phyloP scores from a whole-genome alignment of 129 eudicot species.

The Silybum marianum region DNA sequence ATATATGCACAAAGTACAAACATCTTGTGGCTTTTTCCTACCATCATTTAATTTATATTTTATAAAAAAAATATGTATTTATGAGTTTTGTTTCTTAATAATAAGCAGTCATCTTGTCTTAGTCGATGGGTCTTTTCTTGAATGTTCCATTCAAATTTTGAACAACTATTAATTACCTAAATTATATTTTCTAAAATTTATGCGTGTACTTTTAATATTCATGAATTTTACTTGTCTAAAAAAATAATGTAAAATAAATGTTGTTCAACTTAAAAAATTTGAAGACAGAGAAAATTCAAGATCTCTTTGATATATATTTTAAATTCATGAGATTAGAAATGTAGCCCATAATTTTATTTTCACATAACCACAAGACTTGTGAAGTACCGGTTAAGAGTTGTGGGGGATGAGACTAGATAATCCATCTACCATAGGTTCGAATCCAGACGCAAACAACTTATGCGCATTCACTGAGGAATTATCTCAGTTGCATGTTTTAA shows the following conservation, averaged over 20 bases:
- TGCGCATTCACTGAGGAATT: too few species aligned
- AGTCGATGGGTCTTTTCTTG: not conserved
- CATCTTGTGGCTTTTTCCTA: not conserved
- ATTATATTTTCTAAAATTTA: not conserved
- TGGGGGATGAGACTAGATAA: too few species aligned
- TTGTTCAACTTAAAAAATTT: not conserved
- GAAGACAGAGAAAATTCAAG: not conserved
- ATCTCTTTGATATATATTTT: not conserved
- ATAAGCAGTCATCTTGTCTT: not conserved
- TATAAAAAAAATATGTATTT: not conserved
- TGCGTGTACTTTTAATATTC: not conserved
- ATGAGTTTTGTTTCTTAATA: not conserved
- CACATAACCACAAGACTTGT: too few species aligned
- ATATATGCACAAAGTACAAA: not conserved
- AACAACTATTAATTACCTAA: not conserved
- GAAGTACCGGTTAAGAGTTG: too few species aligned
- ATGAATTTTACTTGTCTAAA: not conserved
- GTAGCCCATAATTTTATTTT: not conserved
- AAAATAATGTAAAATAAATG: not conserved
- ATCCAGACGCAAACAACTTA: too few species aligned
- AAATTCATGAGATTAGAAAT: not conserved
- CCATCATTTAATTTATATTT: not conserved
- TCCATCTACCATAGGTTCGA: too few species aligned
- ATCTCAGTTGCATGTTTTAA: too few species aligned
- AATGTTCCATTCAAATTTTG: not conserved